Evolutionary conservation across 208 protist species (phyloP), one percentile per base, ranked within the genome.

Genomic region (Leptomonas pyrrhocoris): DNA sequence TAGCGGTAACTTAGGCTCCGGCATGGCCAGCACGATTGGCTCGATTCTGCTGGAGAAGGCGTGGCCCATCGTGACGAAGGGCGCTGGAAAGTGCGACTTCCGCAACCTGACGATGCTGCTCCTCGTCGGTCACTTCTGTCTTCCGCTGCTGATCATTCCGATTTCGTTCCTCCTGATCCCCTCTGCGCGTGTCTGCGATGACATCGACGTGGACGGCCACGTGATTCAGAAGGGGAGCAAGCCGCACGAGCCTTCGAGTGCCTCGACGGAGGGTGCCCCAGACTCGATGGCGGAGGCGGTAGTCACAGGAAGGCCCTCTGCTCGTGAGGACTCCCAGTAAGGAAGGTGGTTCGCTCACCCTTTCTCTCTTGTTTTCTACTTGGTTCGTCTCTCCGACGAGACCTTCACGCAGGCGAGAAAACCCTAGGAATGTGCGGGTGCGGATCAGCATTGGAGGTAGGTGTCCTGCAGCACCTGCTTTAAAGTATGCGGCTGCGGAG

Each of bases 1-100:
- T 27, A 90, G 86, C 62, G 74, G 82, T 15, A 93, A 93, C 74
- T 68, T 96, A 46, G 91, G 88, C 0, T 63, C 68, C 54, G 59
- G 66, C 31, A 79, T 85, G 13, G 58, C 80, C 0, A 55, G 43
- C 30, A 66, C 73, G 2, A 63, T 90, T n/a, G 86, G 81, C 9
- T 70, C 79, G 21, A 43, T 86, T 2, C 28, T 93, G 25, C 81
- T 92, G 51, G 81, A 88, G 57, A 61, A 63, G 43, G 67, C 74
- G 27, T 85, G 71, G 77, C 75, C 81, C 19, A 75, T 95, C n/a
- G 53, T 62, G 31, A 70, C 71, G 53, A 74, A 40, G 1, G 57
- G 57, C 34, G 55, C 56, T 0, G 59, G 54, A 15, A 77, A 75
- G 9, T 92, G 84, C 70, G 84, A 92, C 74, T 94, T 89, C 67